A percentile compares a stretch with the other conserved stretches of the same genome.
phyloP scores from a whole-genome alignment of 176 grass and related monocot species.

The Carex pumila region DNA sequence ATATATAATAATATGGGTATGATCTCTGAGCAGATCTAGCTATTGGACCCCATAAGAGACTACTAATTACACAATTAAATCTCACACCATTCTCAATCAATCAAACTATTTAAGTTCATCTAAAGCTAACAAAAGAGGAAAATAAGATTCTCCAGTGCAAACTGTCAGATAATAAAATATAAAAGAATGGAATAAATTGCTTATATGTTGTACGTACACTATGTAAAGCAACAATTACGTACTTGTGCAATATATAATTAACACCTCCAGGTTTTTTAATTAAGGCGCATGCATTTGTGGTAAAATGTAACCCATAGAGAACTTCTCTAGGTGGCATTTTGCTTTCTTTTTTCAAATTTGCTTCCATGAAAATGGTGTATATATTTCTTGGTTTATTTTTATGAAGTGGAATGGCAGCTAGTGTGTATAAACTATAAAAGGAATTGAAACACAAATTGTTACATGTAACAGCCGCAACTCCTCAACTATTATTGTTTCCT shows the following conservation, averaged over 20 bases:
- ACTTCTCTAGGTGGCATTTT: not conserved
- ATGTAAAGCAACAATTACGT: constrained; percentile 14
- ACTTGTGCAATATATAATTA: not conserved
- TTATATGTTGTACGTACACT: constrained; percentile 1
- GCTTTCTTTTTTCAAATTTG: too few relatives aligned
- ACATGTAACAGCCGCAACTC: not conserved
- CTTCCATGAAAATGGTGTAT: too few relatives aligned
- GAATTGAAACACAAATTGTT: not conserved
- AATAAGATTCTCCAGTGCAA: constrained; percentile 12
- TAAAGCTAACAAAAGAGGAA: not conserved
- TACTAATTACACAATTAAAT: not conserved
- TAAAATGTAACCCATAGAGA: not conserved
- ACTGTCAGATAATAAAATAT: constrained; percentile 11
- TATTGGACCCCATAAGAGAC: not conserved
- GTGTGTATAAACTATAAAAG: too few relatives aligned
- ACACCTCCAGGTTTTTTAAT: not conserved
- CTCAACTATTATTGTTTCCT: not conserved
- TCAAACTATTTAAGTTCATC: not conserved
- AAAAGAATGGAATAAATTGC: constrained; percentile 13
- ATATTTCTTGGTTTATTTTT: too few relatives aligned
- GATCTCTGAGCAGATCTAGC: not conserved
- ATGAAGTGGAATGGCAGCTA: too few relatives aligned
- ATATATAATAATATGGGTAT: not conserved
- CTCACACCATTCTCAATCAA: not conserved
- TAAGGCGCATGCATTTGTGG: not conserved